A percentile compares a stretch with the other conserved stretches of the same genome.
Conservation (phyloP, 1,139 yeast genomes). For the Kurtzmaniella quercitrusa region DNA sequence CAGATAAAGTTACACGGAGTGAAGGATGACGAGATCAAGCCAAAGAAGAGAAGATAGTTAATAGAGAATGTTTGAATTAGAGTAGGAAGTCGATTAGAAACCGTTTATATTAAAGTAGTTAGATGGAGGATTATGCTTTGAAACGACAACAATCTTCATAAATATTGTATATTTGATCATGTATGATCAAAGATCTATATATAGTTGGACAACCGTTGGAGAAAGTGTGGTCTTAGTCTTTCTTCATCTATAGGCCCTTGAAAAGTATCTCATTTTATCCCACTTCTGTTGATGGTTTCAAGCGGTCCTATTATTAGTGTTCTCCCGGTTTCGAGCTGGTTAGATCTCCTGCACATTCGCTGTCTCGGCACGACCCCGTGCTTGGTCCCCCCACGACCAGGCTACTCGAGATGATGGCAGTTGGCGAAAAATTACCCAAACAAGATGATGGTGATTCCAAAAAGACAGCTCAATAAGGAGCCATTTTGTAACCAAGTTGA, state of each 20-base stretch:
- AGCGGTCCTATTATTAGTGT: too few species aligned
- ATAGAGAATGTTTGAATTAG: neutral
- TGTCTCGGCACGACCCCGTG: neutral
- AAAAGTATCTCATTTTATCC: too few species aligned
- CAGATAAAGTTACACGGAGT: constrained; percentile 79
- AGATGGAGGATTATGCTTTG: too few species aligned
- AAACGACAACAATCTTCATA: too few species aligned
- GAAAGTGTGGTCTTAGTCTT: too few species aligned
- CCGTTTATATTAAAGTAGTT: too few species aligned
- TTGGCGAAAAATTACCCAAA: neutral
- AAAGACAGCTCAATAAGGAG: constrained; percentile 22
- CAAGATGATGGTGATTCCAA: constrained; percentile 12
- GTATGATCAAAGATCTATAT: too few species aligned
- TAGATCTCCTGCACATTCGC: neutral
- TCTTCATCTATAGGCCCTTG: too few species aligned
- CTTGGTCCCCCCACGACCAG: neutral
- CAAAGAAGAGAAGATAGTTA: constrained; percentile 46
- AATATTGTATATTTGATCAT: too few species aligned
- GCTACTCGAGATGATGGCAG: neutral
- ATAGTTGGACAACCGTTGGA: too few species aligned
- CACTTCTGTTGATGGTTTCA: too few species aligned
- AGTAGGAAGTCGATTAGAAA: neutral
- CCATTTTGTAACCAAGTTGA: constrained; percentile 33
- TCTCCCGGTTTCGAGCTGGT: too few species aligned
- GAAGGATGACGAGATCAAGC: constrained; percentile 83